These are phyloP conservation scores for Zancudomyces culisetae DNA, from an alignment of 371 early-diverging fungal species.

Conservation along the genomic window DNA sequence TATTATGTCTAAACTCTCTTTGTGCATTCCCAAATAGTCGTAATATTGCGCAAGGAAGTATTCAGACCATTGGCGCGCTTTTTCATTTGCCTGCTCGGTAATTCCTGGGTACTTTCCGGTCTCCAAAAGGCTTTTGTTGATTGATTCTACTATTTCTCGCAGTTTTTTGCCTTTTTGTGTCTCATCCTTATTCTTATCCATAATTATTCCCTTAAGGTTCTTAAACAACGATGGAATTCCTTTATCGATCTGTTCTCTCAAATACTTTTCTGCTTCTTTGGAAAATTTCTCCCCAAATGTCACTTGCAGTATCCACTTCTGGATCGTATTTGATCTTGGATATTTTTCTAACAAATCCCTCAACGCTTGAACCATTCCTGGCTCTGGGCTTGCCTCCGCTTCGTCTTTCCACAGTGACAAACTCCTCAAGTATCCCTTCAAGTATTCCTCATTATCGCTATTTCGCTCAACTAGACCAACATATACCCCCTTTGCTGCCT, in stretches of 20 bases:
- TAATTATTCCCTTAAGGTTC: slow-evolving; percentile 53
- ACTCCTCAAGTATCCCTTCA: slow-evolving; percentile 34
- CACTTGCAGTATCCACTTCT: slow-evolving; percentile 50
- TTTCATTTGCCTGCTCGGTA: neutral
- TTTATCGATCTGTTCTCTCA: slow-evolving; percentile 22
- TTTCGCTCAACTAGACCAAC: slow-evolving; percentile 52
- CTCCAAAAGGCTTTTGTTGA: neutral
- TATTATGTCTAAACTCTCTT: slow-evolving; percentile 30
- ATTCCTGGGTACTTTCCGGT: neutral
- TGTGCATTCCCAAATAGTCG: slow-evolving; percentile 36
- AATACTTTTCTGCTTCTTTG: slow-evolving; percentile 28
- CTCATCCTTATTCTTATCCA: slow-evolving; percentile 38
- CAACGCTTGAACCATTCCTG: slow-evolving; percentile 3
- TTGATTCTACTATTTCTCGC: neutral
- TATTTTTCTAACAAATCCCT: slow-evolving; percentile 44
- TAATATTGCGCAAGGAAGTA: slow-evolving; percentile 79
- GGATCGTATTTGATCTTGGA: slow-evolving; percentile 62
- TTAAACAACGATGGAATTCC: slow-evolving; percentile 83
- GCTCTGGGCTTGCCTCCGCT: slow-evolving; percentile 6
- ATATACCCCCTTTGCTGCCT: slow-evolving; percentile 58
- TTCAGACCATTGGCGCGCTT: slow-evolving; percentile 60
- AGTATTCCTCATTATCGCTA: slow-evolving; percentile 54
- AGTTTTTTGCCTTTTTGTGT: slow-evolving; percentile 5
- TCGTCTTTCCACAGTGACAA: neutral
- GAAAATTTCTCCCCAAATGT: slow-evolving; percentile 51